Evolutionary conservation across 129 eudicot species (phyloP).

Genomic region (Chrysanthemum makinoi): DNA sequence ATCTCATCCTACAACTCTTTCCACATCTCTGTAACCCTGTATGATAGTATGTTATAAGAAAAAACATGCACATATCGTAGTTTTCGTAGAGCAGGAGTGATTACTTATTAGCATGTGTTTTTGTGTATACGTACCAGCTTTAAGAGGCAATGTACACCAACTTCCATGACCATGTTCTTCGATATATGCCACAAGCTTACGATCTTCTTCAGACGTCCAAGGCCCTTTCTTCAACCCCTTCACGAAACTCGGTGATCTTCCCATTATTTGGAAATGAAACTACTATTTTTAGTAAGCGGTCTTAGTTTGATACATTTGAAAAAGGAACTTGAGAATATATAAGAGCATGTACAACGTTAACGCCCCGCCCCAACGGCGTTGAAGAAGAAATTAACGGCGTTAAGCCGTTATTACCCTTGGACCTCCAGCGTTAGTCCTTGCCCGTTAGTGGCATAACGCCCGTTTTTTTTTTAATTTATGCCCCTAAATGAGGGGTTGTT

Average conservation of each 20-base stretch:
- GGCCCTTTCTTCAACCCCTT: conserved; percentile 21
- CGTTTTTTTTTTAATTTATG: no score
- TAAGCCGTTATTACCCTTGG: no score
- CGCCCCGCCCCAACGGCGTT: no score
- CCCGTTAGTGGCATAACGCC: no score
- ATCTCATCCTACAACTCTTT: conserved; percentile 78
- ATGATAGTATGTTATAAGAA: background rate
- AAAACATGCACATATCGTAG: no score
- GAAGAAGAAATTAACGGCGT: no score
- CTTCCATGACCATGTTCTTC: conserved; percentile 26
- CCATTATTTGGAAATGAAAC: background rate
- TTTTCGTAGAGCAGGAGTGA: no score
- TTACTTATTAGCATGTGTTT: background rate
- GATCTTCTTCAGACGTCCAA: conserved; percentile 27
- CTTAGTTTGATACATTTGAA: no score
- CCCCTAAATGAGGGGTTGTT: no score
- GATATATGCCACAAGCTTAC: conserved; percentile 10
- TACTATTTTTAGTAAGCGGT: background rate
- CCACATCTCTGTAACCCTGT: conserved; percentile 90
- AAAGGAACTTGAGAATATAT: no score
- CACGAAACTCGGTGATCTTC: background rate
- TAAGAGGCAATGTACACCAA: conserved; percentile 22
- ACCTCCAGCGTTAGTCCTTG: no score
- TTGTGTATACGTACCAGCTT: background rate
- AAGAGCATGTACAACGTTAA: no score